A percentile compares a stretch with the other conserved stretches of the same genome.
Conservation (phyloP, 805 yeast species). For the Nakazawaea ernobii region DNA sequence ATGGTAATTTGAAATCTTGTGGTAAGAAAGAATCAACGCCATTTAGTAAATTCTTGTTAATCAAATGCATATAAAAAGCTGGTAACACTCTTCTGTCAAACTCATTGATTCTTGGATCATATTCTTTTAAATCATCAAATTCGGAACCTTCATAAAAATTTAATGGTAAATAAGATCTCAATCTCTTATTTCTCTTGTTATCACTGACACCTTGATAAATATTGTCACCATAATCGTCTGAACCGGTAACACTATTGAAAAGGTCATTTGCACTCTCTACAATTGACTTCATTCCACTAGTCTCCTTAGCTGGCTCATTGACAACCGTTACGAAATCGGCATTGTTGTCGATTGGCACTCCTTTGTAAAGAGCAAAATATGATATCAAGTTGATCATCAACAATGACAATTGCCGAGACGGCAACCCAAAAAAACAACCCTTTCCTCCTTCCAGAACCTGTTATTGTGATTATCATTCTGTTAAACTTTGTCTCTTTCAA, state of each 20-base stretch:
- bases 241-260: slow-evolving; percentile 6
- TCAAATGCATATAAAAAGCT: slow-evolving; percentile 8
- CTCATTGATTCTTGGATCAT: neutral
- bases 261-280: slow-evolving; percentile 5
- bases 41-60: slow-evolving; percentile 5
- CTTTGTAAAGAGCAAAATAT: slow-evolving; percentile 6
- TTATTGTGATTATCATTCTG: slow-evolving; percentile 8
- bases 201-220: neutral
- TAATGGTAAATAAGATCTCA: slow-evolving; percentile 4
- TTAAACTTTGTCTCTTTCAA: neutral
- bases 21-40: slow-evolving; percentile 2
- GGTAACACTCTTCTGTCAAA: slow-evolving; percentile 11
- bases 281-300: neutral
- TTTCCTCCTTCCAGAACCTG: slow-evolving; percentile 7
- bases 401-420: neutral
- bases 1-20: slow-evolving; percentile 10
- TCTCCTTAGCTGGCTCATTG: neutral
- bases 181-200: slow-evolving; percentile 7
- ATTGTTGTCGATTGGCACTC: neutral
- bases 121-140: neutral
- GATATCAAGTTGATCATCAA: slow-evolving; percentile 7
- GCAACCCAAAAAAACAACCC: slow-evolving; percentile 6
- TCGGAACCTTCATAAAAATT: neutral
- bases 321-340: neutral
- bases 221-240: neutral